Evolutionary conservation across 1,284 basidiomycete species (phyloP).

Genomic region (Phellopilus nigrolimitatus): DNA sequence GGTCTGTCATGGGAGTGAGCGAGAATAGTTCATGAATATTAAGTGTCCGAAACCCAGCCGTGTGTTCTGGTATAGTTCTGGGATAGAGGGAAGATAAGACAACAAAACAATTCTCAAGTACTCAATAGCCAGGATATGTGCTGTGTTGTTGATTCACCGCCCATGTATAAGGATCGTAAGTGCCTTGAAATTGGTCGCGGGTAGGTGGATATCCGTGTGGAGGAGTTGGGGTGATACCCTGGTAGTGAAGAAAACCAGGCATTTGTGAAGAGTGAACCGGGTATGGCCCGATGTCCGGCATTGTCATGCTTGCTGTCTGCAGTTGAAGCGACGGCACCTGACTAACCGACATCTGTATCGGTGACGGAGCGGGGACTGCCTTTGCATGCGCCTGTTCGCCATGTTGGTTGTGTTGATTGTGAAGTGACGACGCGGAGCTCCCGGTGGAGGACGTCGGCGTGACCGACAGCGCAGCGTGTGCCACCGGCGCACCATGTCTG

Average conservation of each 20-base stretch:
- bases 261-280: neutral
- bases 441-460: constrained; percentile 5
- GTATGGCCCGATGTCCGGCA: no score
- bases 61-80: no score
- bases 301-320: no score
- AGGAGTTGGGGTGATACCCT: no score
- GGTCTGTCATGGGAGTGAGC: no score
- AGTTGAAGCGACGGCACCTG: neutral
- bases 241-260: no score
- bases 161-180: neutral
- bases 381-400: neutral
- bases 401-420: neutral
- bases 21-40: no score
- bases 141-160: neutral
- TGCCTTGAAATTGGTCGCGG: neutral
- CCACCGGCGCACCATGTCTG: constrained; percentile 3
- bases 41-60: no score
- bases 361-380: neutral
- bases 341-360: neutral
- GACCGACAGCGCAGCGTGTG: constrained; percentile 16
- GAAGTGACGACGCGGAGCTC: neutral
- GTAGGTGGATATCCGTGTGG: no score
- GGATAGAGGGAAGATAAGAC: no score
- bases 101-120: no score
- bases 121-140: neutral